Evolutionary conservation across 176 grass and related monocot genomes (phyloP).

Genomic region (Pontederia crassipes): DNA sequence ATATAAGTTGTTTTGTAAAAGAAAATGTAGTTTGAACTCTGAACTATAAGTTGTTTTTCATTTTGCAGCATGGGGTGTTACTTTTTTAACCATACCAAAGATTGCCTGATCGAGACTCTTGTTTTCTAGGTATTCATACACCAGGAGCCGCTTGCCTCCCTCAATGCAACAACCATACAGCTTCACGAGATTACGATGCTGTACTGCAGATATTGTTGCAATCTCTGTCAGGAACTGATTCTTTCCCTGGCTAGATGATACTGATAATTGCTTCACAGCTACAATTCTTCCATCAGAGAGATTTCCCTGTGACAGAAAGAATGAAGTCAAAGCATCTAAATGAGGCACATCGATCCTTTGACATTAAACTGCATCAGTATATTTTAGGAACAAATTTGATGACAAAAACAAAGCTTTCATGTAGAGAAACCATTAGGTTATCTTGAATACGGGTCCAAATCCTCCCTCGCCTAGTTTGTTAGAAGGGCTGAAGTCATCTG

Average conservation of each 20-base stretch:
- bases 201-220: slow-evolving; percentile 65
- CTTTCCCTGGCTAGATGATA: slow-evolving; percentile 68
- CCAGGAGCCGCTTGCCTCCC: slow-evolving; percentile 49
- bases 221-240: slow-evolving; percentile 70
- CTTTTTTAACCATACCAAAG: slow-evolving; percentile 35
- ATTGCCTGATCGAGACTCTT: slow-evolving; percentile 70
- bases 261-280: slow-evolving; percentile 72
- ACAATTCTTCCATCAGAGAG: slow-evolving; percentile 58
- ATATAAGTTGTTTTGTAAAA: no score
- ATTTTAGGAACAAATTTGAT: no score
- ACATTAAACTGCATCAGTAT: not conserved
- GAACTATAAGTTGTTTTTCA: not conserved
- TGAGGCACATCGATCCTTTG: not conserved
- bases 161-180: slow-evolving; percentile 70
- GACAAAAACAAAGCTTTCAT: no score
- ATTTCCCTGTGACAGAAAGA: slow-evolving; percentile 46
- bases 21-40: no score
- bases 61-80: not conserved
- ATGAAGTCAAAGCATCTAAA: not conserved
- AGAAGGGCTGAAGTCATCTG: slow-evolving; percentile 44
- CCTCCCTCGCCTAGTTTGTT: slow-evolving; percentile 82
- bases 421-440: not conserved
- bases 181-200: slow-evolving; percentile 61
- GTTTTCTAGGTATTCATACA: slow-evolving; percentile 79
- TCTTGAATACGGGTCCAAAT: slow-evolving; percentile 80